Conservation (phyloP, 352 stramenopile genomes). For the Heterotrichella gracilis region DNA sequence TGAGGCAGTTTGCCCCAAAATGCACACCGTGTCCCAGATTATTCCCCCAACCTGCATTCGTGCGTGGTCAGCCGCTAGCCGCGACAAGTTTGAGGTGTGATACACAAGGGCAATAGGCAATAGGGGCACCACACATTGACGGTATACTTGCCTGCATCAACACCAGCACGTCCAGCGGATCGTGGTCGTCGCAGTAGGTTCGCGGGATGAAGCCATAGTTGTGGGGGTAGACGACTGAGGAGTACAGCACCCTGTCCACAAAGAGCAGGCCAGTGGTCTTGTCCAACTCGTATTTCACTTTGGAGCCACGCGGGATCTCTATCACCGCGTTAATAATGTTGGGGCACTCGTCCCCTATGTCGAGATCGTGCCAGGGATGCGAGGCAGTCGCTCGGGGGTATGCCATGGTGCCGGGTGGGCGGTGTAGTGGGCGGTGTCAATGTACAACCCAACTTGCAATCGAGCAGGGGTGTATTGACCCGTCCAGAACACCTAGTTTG, state of each 20-base stretch:
- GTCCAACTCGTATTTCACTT: slow-evolving; percentile 9
- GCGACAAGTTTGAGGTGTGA: no score
- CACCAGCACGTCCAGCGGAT: not conserved
- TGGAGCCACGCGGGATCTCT: not conserved
- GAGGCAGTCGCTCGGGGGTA: no score
- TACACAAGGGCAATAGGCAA: no score
- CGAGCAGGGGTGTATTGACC: no score
- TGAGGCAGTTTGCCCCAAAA: no score
- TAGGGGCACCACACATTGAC: not conserved
- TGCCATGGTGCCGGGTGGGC: no score
- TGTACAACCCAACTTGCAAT: no score
- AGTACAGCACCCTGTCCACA: not conserved
- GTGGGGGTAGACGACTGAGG: not conserved
- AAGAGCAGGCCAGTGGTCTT: not conserved
- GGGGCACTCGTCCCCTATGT: not conserved
- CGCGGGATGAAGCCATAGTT: not conserved
- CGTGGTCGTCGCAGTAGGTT: not conserved
- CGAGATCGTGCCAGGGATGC: not conserved
- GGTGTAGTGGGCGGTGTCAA: no score
- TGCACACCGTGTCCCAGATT: no score
- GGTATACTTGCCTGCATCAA: not conserved
- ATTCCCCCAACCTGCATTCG: no score
- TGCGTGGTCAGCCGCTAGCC: no score
- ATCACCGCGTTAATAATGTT: not conserved
- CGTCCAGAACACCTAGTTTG: no score